A percentile compares a stretch with the other conserved stretches of the same genome.
Evolutionary conservation across 169 alveolate genomes (phyloP).

Genomic region (Prorocentrum cordatum): DNA sequence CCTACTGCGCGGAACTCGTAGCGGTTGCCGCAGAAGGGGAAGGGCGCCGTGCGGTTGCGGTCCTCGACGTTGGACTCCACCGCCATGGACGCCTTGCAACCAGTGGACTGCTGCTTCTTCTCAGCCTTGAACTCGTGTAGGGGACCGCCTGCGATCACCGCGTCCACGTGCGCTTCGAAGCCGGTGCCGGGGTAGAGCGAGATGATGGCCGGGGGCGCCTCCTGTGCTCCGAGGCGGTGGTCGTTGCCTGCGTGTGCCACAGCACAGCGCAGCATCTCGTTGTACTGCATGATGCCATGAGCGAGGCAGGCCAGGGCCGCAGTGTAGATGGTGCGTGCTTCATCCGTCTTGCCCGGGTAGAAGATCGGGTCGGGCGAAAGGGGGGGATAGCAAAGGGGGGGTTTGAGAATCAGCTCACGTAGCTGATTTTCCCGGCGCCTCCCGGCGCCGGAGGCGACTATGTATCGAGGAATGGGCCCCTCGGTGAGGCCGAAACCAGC

Average conservation of each 20-base stretch:
- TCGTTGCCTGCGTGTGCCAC: conserved; percentile 57
- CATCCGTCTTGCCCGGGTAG: too few relatives aligned
- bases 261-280: conserved; percentile 57
- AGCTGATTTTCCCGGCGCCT: too few relatives aligned
- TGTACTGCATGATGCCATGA: conserved; percentile 21
- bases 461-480: too few relatives aligned
- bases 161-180: not conserved
- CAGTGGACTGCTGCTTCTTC: not conserved
- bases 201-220: conserved; percentile 65
- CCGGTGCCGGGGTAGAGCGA: conserved; percentile 12
- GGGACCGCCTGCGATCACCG: not conserved
- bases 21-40: conserved; percentile 29
- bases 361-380: too few relatives aligned
- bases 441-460: too few relatives aligned
- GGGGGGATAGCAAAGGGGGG: too few relatives aligned
- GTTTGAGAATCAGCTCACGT: too few relatives aligned
- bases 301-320: conserved; percentile 27
- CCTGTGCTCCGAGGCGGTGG: conserved; percentile 63
- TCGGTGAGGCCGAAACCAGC: too few relatives aligned
- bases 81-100: not conserved
- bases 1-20: conserved; percentile 21
- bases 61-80: not conserved
- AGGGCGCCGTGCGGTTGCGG: conserved; percentile 12
- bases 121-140: conserved; percentile 11
- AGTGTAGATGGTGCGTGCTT: too few relatives aligned